These are phyloP conservation scores for Fusarium concolor DNA, from an alignment of 2,329 filamentous ascomycete species.

Conservation along the genomic window DNA sequence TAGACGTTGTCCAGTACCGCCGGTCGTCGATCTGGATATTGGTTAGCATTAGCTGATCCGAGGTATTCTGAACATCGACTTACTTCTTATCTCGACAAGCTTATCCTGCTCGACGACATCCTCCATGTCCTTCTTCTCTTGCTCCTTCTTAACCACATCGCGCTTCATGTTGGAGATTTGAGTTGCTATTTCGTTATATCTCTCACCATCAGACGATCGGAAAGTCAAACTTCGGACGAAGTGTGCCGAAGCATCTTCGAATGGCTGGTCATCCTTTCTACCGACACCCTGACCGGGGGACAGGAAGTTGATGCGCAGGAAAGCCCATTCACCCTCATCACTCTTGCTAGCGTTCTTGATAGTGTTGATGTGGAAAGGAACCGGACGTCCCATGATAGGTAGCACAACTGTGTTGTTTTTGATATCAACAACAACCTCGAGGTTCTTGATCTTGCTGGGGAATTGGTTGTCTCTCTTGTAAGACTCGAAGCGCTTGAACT, in stretches of 20 bases:
- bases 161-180: conserved; percentile 98
- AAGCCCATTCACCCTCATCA: conserved; percentile 93
- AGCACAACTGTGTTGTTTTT: conserved; percentile 93
- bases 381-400: conserved; percentile 96
- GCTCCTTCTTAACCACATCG: conserved; percentile 88
- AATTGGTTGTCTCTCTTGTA: conserved; percentile 99
- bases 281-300: conserved; percentile 98
- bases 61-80: conserved; percentile 49
- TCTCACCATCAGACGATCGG: conserved; percentile 86
- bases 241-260: conserved; percentile 94
- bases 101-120: conserved; percentile 99
- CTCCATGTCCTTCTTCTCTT: conserved; percentile 99
- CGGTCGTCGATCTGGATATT: conserved; percentile 82
- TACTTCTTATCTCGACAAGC: conserved; percentile 91
- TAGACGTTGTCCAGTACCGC: conserved; percentile 93
- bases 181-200: conserved; percentile 89
- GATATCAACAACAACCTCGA: conserved; percentile 89
- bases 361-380: conserved; percentile 96
- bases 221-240: conserved; percentile 97
- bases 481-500: conserved; percentile 98
- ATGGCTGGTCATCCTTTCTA: conserved; percentile 96
- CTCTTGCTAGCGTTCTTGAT: conserved; percentile 99
- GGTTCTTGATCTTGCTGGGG: conserved; percentile 81
- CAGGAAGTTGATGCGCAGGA: conserved; percentile 95
- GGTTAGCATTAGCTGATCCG: conserved; percentile 53